phyloP scores from a whole-genome alignment of 768 basidiomycete species.

The Tulasnella sp. region DNA sequence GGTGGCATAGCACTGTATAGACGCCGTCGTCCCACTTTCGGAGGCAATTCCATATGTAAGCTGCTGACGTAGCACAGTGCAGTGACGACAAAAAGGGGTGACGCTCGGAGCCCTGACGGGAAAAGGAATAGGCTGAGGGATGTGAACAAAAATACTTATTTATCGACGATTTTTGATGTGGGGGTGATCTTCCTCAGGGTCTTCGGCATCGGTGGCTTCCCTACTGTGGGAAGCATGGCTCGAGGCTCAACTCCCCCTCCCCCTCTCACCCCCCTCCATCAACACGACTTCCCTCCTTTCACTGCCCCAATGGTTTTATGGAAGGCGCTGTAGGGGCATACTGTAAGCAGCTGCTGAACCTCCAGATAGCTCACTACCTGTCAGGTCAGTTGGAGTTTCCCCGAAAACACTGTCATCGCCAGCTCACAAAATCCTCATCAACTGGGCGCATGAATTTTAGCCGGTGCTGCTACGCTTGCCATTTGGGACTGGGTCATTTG shows the following conservation, averaged over 20 bases:
- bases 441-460: neutral
- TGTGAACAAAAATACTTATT: neutral
- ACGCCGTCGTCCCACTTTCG: neutral
- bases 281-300: neutral
- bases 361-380: neutral
- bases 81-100: neutral
- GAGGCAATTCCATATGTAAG: neutral
- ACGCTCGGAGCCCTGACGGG: neutral
- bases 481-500: constrained; percentile 21
- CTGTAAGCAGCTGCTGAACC: neutral
- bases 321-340: neutral
- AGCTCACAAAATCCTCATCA: neutral
- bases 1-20: neutral
- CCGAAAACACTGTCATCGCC: neutral
- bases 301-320: neutral
- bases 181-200: neutral
- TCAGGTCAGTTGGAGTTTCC: neutral
- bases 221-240: neutral
- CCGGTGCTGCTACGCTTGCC: neutral
- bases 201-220: neutral
- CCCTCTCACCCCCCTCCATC: neutral
- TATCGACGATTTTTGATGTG: neutral
- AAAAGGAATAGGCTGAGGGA: neutral
- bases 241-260: neutral
- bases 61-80: neutral